These are phyloP conservation scores for Nidula microcarpa DNA, from an alignment of 768 basidiomycete genomes.

Conservation along the genomic window DNA sequence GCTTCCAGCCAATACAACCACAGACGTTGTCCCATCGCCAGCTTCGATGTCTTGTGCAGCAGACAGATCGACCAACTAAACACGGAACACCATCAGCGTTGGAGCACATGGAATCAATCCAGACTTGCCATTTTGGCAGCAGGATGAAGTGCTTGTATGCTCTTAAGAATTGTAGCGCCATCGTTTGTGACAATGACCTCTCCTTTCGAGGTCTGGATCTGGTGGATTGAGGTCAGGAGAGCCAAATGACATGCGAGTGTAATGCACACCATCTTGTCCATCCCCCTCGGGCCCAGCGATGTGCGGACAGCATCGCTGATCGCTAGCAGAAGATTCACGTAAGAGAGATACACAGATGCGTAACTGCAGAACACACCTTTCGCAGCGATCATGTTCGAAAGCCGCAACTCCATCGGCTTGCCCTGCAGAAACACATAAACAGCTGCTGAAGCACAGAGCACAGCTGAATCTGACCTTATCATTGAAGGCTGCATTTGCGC, in stretches of 20 bases:
- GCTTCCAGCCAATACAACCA: constrained; percentile 94
- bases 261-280: constrained; percentile 93
- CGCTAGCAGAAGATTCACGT: constrained; percentile 43
- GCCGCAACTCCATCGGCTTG: constrained; percentile 96
- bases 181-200: constrained; percentile 99
- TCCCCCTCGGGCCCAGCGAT: constrained; percentile 93
- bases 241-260: constrained; percentile 3
- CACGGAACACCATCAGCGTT: background rate
- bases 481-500: constrained; percentile 78
- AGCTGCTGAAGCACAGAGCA: constrained; percentile 3
- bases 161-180: constrained; percentile 95
- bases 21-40: constrained; percentile 96
- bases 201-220: constrained; percentile 96
- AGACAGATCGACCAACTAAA: constrained; percentile 92
- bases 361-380: constrained; percentile 54
- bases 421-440: constrained; percentile 52
- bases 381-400: constrained; percentile 97
- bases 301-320: constrained; percentile 98
- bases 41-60: constrained; percentile 98
- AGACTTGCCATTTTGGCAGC: constrained; percentile 91
- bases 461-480: constrained; percentile 58
- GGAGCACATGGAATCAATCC: constrained; percentile 5
- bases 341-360: constrained; percentile 3
- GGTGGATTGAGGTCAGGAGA: constrained; percentile 4
- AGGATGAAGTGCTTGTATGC: constrained; percentile 93